Base-by-base conservation (phyloP, 1,139 yeast species). In the Dujonia santamariae region DNA sequence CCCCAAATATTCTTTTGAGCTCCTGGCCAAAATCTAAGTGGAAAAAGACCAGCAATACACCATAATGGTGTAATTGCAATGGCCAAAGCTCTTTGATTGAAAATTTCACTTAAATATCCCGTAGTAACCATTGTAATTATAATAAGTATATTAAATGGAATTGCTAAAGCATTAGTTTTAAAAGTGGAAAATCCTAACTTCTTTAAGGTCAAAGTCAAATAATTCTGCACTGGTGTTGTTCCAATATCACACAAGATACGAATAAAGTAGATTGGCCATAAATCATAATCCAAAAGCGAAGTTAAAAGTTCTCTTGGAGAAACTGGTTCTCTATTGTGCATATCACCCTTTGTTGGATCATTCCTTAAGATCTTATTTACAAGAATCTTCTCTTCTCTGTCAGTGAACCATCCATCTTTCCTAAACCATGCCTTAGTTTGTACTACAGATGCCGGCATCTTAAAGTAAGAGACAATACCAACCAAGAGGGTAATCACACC, bases 221-320 rank as follows among this genome's bases (percentile, higher is more conserved):
- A 49, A 19, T 31, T 41, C 12, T 37, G 31, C 7, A 41, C 42
- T 12, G 80, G 72, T 12, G 56, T 43, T 3, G 61, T 47, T 4
- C 64, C 65, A 30, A 70, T 59, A 42, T 68, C 73, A 7, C 61
- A 64, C 18, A 72, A 45, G 22, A 74, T 40, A 6, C 80, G 67
- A 29, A 72, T 56, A 9, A 68, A 35, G 44, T 76, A 78, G 17
- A 77, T 54, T 11, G 82, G 82, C 69, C 75, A 45, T 65, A 77
- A 41, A 36, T 57, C 62, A 28, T 48, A 50, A 36, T 56, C 58
- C 12, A 42, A 37, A 13, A 59, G 37, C 0, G 59, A 42, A 22
- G 38, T 42, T 15, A 46, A 21, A 23, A 59, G 46, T 40, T 53
- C 55, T 26, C 32, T 47, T 4, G 41, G 40, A 3, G 49, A 40